These are phyloP conservation scores for Mycena chlorophos DNA, from an alignment of 768 basidiomycete genomes.

Conservation along the genomic window DNA sequence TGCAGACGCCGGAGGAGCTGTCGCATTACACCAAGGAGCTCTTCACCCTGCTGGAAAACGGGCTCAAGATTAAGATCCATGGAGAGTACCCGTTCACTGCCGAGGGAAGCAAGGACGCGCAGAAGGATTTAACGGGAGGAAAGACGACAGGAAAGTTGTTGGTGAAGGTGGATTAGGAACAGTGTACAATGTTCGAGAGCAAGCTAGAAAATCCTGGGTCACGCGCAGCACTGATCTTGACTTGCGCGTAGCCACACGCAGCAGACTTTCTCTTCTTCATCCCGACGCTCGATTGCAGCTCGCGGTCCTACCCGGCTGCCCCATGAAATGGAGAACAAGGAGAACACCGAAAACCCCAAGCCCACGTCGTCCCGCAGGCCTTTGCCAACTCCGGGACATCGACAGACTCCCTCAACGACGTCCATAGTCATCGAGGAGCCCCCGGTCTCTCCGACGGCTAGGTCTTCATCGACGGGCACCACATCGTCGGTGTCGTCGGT, in stretches of 20 bases:
- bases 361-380: conserved; percentile 42
- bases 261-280: too few species aligned
- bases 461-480: not conserved
- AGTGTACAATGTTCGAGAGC: too few species aligned
- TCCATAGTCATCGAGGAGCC: conserved; percentile 33
- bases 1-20: conserved; percentile 72
- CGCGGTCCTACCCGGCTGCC: too few species aligned
- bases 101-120: conserved; percentile 75
- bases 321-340: conserved; percentile 49
- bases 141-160: conserved; percentile 86
- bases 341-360: conserved; percentile 35
- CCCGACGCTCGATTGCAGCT: too few species aligned
- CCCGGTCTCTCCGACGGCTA: conserved; percentile 7
- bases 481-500: conserved; percentile 17
- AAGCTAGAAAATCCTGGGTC: too few species aligned
- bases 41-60: conserved; percentile 62
- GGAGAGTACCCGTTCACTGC: conserved; percentile 83
- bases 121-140: conserved; percentile 73
- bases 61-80: conserved; percentile 65
- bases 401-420: conserved; percentile 32
- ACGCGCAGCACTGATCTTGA: too few species aligned
- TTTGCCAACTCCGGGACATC: conserved; percentile 42
- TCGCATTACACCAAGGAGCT: conserved; percentile 63
- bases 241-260: too few species aligned
- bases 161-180: conserved; percentile 10